Evolutionary conservation across 169 alveolate species (phyloP).

Genomic region (Cyclospora cayetanensis): DNA sequence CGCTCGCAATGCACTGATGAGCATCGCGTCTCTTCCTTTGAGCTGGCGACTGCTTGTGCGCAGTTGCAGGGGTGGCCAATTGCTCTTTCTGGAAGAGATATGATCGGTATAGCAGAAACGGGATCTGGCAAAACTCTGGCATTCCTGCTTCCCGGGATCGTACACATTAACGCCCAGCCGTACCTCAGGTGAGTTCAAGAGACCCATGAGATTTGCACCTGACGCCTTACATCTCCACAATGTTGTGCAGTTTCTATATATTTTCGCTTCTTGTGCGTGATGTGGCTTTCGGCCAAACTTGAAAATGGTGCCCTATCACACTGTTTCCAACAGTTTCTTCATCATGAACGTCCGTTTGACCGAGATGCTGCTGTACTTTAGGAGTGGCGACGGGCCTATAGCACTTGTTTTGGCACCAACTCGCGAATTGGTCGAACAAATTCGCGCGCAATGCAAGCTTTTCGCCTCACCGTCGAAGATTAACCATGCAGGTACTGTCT

Average conservation of each 20-base stretch:
- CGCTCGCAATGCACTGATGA: too few relatives aligned
- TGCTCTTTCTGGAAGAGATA: constrained; percentile 91
- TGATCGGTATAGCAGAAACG: constrained; percentile 96
- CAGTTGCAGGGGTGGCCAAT: constrained; percentile 95
- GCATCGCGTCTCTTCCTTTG: too few relatives aligned
- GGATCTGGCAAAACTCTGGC: constrained; percentile 97
- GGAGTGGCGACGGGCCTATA: constrained; percentile 97
- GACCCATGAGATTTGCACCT: too few relatives aligned
- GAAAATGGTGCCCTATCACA: neutral
- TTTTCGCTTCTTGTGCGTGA: neutral
- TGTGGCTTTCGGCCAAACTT: neutral
- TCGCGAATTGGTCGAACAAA: constrained; percentile 98
- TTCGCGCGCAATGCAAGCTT: constrained; percentile 77
- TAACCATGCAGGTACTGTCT: neutral
- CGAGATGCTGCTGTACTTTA: too few relatives aligned
- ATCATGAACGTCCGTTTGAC: too few relatives aligned
- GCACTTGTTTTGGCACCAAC: constrained; percentile 99
- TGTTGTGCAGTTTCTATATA: neutral
- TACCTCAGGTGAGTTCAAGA: constrained; percentile 67
- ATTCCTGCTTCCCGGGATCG: constrained; percentile 91
- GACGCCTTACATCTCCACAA: neutral
- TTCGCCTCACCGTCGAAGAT: constrained; percentile 31
- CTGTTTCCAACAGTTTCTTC: too few relatives aligned
- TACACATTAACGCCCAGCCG: constrained; percentile 88
- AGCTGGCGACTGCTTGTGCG: too few relatives aligned